Evolutionary conservation across 1,139 yeast species (phyloP).

Genomic region (Geotrichum cucujoidarum): DNA sequence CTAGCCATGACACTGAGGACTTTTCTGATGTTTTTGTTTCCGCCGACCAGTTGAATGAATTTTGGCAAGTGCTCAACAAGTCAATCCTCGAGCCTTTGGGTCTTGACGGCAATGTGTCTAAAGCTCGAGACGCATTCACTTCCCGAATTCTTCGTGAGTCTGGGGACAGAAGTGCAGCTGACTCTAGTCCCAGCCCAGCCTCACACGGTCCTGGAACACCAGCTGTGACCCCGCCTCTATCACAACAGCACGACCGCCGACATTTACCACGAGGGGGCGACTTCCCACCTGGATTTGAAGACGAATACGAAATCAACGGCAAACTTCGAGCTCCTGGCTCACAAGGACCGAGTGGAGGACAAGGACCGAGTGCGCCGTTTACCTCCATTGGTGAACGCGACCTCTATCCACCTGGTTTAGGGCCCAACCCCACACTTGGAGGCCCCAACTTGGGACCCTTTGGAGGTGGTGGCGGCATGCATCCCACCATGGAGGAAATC

Average conservation of each 20-base stretch:
- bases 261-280: conserved; percentile 10
- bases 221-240: conserved; percentile 11
- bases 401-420: conserved; percentile 16
- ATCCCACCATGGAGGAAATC: conserved; percentile 14
- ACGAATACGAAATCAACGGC: conserved; percentile 15
- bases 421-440: background rate
- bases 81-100: conserved; percentile 5
- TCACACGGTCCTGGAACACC: conserved; percentile 16
- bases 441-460: background rate
- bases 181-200: conserved; percentile 18
- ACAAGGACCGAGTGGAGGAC: background rate
- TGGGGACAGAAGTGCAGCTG: conserved; percentile 15
- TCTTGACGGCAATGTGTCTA: background rate
- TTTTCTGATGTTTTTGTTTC: conserved; percentile 8
- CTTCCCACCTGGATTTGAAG: conserved; percentile 17
- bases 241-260: conserved; percentile 1
- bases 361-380: conserved; percentile 3
- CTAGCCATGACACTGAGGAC: background rate
- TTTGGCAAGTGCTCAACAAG: conserved; percentile 2
- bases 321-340: conserved; percentile 9
- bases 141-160: conserved; percentile 14
- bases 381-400: conserved; percentile 17
- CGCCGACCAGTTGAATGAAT: background rate
- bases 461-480: conserved; percentile 14
- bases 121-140: background rate